Percentiles rank a stretch among this genome's conserved stretches.
Conservation (phyloP, 2,329 filamentous ascomycete genomes). For the Hypomyces rosellus region DNA sequence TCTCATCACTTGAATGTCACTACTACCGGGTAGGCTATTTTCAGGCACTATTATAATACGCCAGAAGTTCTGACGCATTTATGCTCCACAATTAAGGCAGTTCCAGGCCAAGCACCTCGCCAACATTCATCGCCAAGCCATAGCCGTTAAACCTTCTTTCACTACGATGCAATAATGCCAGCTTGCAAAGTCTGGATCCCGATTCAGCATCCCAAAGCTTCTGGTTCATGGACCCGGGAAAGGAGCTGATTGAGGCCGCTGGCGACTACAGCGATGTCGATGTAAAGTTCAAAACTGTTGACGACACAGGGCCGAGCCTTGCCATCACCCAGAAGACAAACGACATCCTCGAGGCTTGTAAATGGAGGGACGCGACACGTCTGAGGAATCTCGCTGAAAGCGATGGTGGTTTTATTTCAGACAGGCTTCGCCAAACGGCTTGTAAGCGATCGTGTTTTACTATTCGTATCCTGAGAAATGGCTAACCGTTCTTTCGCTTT, state of each 20-base stretch:
- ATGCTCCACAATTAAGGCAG: no score
- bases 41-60: no score
- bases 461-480: background rate
- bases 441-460: conserved; percentile 53
- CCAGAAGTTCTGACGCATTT: no score
- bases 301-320: conserved; percentile 11
- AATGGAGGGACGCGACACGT: conserved; percentile 45
- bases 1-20: no score
- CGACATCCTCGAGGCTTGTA: conserved; percentile 51
- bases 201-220: conserved; percentile 2
- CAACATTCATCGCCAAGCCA: no score
- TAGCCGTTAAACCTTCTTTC: background rate
- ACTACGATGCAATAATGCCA: conserved; percentile 8
- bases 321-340: conserved; percentile 28
- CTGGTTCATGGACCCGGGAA: conserved; percentile 14
- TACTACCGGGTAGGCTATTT: no score
- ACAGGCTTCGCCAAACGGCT: conserved; percentile 62
- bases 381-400: conserved; percentile 56
- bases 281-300: conserved; percentile 3
- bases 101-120: no score
- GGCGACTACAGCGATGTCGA: conserved; percentile 5
- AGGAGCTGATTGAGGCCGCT: conserved; percentile 7
- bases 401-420: conserved; percentile 60
- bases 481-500: conserved; percentile 4
- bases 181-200: background rate